Evolutionary conservation across 352 stramenopile genomes (phyloP), one percentile per base, ranked within the genome.

Genomic region (Phytophthora brassicae): DNA sequence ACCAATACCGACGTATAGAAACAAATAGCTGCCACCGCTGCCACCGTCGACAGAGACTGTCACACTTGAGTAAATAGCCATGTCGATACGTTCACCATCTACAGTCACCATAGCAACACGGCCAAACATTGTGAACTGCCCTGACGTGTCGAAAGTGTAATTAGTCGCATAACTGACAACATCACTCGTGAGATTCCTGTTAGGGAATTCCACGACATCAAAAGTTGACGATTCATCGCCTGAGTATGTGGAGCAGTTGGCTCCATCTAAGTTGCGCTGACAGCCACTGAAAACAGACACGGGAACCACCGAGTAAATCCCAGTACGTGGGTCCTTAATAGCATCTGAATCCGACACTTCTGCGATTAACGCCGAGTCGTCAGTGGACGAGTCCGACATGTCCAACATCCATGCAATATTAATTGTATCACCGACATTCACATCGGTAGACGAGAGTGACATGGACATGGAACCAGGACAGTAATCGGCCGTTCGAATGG

Each of bases 31-130:
- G 16, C 66, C 70, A 2, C 67, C 72, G 31, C 72, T 87, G 20
- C 72, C 72, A 33, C 60, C 66, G 0, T 76, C 56, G n/a, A 89
- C 73, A 16, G 81, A 74, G 23, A 88, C 84, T 9, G 73, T 73
- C 29, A 91, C 62, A 29, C 66, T 85, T 39, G 81, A 90, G 66
- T 93, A 93, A 28, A 93, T 85, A 13, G 84, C 84, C 81, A 91
- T 90, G 43, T 93, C 81, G 59, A 93, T 75, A 26, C 81, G 84
- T 17, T 86, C 68, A 14, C 84, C 84, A 58, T 93, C 84, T 24
- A 81, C 69, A 23, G 80, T 90, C 48, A 83, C 63, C 81, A 91
- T 89, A 11, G 74, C 80, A 29, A 89, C 76, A 17, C 80, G 81
- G 11, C 79, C 86, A 50, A 91, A 79, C 64, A 93, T 75, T 36